Percentiles rank a stretch among this genome's conserved stretches.
These are phyloP conservation scores for Xylariaceae sp. DNA, from an alignment of 2,329 filamentous ascomycete species.

Conservation along the genomic window DNA sequence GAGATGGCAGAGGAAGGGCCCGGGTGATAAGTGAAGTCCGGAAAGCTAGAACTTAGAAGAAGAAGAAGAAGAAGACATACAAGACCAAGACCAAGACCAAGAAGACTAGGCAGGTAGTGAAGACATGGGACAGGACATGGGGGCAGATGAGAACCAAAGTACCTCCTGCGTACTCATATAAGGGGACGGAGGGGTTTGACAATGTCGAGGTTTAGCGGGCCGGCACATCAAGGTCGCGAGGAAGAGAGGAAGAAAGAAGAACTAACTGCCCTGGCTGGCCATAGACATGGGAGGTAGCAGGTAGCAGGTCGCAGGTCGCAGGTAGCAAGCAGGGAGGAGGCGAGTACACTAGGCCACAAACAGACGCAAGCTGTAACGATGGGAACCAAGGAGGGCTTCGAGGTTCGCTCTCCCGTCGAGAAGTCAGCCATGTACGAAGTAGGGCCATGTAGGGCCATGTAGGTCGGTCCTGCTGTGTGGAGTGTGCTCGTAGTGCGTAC, in stretches of 20 bases:
- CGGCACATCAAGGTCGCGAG: slow-evolving; percentile 28
- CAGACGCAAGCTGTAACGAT: background rate
- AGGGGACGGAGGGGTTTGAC: slow-evolving; percentile 31
- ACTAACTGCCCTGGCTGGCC: background rate
- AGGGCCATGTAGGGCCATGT: background rate
- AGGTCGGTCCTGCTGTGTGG: background rate
- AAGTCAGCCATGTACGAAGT: background rate
- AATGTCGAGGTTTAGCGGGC: slow-evolving; percentile 30
- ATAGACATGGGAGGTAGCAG: background rate
- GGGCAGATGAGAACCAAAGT: background rate
- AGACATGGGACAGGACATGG: background rate
- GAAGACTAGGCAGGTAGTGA: background rate
- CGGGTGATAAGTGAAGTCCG: background rate
- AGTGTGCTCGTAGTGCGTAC: too few relatives aligned
- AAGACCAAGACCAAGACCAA: background rate
- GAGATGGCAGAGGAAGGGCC: background rate
- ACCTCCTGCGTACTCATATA: slow-evolving; percentile 19
- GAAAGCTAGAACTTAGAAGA: background rate
- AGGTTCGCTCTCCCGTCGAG: background rate
- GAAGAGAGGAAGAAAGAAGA: slow-evolving; percentile 21
- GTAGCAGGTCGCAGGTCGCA: too few relatives aligned
- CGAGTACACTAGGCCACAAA: background rate
- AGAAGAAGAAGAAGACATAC: background rate
- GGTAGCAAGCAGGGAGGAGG: background rate
- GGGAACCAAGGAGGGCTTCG: background rate